Evolutionary conservation across 306 rosid genomes (phyloP).

Genomic region (Canavalia ensiformis): DNA sequence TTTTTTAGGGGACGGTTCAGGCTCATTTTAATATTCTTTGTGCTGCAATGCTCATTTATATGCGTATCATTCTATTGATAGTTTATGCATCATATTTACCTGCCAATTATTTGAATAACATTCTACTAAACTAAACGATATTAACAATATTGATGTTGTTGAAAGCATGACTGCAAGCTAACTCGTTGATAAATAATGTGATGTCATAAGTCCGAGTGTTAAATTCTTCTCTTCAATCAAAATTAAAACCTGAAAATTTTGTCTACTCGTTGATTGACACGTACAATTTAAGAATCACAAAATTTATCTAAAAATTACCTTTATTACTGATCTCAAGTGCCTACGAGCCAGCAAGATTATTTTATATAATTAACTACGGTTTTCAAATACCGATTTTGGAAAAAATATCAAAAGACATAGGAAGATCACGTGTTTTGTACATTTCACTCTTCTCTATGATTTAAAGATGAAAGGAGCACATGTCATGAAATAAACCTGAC

Average conservation of each 20-base stretch:
- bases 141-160: neutral
- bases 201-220: neutral
- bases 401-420: neutral
- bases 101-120: neutral
- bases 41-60: neutral
- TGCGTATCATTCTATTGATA: neutral
- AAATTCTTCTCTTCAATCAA: neutral
- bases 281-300: neutral
- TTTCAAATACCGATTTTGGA: neutral
- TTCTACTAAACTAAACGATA: neutral
- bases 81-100: neutral
- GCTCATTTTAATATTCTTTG: neutral
- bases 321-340: neutral
- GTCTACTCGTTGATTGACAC: neutral
- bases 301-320: neutral
- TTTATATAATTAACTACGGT: neutral
- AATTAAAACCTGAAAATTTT: neutral
- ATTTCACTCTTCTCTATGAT: neutral
- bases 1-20: neutral
- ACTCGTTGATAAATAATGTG: neutral
- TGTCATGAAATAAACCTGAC: conserved; percentile 8
- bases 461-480: neutral
- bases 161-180: neutral
- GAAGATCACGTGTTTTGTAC: conserved; percentile 3
- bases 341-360: neutral